A percentile compares a stretch with the other conserved stretches of the same genome.
Conservation (phyloP, 73 alveolate species). For the Paraurostyla sp. region DNA sequence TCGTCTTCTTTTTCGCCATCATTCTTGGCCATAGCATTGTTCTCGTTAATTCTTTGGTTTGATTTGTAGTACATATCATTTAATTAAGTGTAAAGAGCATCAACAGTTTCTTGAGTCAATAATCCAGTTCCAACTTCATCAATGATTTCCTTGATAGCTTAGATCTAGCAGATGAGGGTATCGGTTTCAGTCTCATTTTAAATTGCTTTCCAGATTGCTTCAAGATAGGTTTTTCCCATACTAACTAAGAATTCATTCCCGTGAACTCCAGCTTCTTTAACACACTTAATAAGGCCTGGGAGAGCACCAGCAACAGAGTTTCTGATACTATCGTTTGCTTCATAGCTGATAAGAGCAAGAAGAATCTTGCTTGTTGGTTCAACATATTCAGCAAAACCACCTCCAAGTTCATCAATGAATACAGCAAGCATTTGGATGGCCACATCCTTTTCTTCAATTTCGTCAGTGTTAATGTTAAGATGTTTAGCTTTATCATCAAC, state of each 20-base stretch:
- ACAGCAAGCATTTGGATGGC: constrained; percentile 92
- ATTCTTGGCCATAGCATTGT: constrained; percentile 65
- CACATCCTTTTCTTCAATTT: constrained; percentile 91
- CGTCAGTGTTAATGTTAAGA: constrained; percentile 75
- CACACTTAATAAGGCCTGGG: constrained; percentile 81
- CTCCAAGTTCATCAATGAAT: constrained; percentile 87
- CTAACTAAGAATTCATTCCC: background rate
- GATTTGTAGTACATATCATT: constrained; percentile 76
- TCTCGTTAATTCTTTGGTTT: constrained; percentile 80
- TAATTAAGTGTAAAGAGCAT: constrained; percentile 54
- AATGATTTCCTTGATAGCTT: constrained; percentile 78
- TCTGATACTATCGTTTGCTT: constrained; percentile 85
- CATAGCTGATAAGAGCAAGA: constrained; percentile 77
- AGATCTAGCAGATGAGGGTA: constrained; percentile 76
- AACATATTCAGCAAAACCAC: constrained; percentile 80
- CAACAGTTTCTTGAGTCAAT: constrained; percentile 48
- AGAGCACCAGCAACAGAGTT: constrained; percentile 84
- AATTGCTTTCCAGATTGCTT: constrained; percentile 77
- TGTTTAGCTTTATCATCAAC: constrained; percentile 29
- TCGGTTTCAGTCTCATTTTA: constrained; percentile 83
- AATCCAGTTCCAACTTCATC: constrained; percentile 54
- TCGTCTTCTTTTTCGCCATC: constrained; percentile 74
- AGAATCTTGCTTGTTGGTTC: constrained; percentile 83
- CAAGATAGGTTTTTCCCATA: constrained; percentile 66
- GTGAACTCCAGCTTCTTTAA: constrained; percentile 57